These are phyloP conservation scores for Elaeis guineensis DNA, from an alignment of 176 grass and related monocot species.

Conservation along the genomic window DNA sequence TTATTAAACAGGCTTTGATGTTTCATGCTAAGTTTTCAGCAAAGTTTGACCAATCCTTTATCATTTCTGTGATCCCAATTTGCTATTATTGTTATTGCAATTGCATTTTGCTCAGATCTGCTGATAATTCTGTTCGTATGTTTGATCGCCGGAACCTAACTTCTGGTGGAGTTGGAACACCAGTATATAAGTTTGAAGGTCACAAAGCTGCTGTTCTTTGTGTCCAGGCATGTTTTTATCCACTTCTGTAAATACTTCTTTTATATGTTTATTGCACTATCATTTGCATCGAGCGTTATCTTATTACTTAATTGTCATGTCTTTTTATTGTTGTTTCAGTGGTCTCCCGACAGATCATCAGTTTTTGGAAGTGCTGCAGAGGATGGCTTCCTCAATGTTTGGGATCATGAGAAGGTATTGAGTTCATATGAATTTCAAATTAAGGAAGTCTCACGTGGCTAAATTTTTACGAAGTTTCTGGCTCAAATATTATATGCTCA, in stretches of 20 bases:
- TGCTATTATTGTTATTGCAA: neutral
- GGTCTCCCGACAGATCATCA: conserved; percentile 92
- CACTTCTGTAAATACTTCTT: no score
- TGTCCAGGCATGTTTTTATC: conserved; percentile 56
- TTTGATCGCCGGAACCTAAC: conserved; percentile 83
- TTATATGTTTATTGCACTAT: no score
- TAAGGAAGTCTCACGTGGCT: no score
- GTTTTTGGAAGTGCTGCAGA: conserved; percentile 85
- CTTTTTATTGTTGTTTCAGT: conserved; percentile 39
- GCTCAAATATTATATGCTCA: no score
- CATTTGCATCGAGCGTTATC: no score
- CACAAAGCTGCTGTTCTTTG: conserved; percentile 93
- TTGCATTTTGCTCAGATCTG: conserved; percentile 46
- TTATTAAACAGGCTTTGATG: no score
- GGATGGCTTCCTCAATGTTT: conserved; percentile 82
- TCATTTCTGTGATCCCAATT: no score
- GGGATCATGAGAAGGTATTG: conserved; percentile 84
- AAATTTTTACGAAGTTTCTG: no score
- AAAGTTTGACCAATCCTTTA: no score
- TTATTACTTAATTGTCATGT: neutral
- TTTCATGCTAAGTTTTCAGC: no score
- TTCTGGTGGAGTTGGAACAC: conserved; percentile 44
- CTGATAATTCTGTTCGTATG: conserved; percentile 83
- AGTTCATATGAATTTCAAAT: neutral
- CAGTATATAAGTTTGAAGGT: conserved; percentile 74